Base-by-base conservation (phyloP, 2,329 filamentous ascomycete species). In the Xylaria sp. region DNA sequence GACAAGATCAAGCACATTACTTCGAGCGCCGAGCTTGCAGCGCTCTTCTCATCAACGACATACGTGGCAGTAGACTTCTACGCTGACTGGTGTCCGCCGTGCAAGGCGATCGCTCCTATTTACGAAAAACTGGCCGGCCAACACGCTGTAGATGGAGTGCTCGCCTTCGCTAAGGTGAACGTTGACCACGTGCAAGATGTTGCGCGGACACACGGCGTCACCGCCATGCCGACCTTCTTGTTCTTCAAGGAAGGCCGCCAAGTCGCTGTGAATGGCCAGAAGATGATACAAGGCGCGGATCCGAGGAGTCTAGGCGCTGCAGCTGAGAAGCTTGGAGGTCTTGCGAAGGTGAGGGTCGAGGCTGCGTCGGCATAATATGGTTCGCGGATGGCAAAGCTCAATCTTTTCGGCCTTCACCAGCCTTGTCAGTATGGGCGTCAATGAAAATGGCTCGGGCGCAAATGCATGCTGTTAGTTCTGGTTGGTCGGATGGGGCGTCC, bases 1-100 rank as follows among this genome's bases (percentile, higher is more conserved):
- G 66, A 68, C 57, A 72, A 70, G 45, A 68, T 77, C 39, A 73
- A 78, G 66, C 79, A 83, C 73, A 80, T 86, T 76, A 78, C 75
- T 65, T 77, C 80, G 57, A 79, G 80, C 71, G 74, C 79, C 59
- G 80, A 87, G 72, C 86, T 88, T 73, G 77, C 85, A 68, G 73
- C 78, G 43, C 84, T 89, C 69, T 75, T 87, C 73, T 72, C 78
- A 18, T 77, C 77, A 10, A 85, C 81, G 56, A 83, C 81, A 55
- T 86, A 84, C 78, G 85, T 88, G 70, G 82, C 84, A 68, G 78
- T 86, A 70, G 86, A 89, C 76, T 88, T 89, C 79, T 85, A 81
- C 79, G 87, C 87, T 66, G 80, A 84, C 74, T 89, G 87, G 87
- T 89, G 87, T 79, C 83, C 82, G 45, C 87, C 87, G 32, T 89